Percentiles rank a stretch among this genome's conserved stretches.
These are phyloP conservation scores for Ophiostoma sp. DNA, from an alignment of 2,329 filamentous ascomycete genomes.

Conservation along the genomic window DNA sequence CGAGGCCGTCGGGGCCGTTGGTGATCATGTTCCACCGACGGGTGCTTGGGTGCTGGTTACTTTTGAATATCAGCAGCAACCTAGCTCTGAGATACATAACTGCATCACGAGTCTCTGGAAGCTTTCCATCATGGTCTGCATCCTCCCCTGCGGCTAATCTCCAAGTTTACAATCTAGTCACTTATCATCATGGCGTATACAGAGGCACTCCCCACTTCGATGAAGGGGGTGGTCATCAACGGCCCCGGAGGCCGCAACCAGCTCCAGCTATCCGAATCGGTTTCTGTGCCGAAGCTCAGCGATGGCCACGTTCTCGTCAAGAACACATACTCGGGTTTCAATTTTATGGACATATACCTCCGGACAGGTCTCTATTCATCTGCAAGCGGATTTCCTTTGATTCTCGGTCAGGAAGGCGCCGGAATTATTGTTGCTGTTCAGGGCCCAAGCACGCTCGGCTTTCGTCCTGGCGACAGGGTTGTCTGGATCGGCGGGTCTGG, in stretches of 20 bases:
- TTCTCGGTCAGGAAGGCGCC: background rate
- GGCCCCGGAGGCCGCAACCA: background rate
- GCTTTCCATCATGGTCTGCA: background rate
- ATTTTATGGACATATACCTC: conserved; percentile 1
- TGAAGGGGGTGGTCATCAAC: background rate
- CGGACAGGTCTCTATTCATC: background rate
- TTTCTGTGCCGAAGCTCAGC: background rate
- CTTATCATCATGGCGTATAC: background rate
- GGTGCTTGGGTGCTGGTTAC: background rate
- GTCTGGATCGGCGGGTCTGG: background rate
- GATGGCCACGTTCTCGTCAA: background rate
- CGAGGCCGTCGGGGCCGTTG: background rate
- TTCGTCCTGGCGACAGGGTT: background rate
- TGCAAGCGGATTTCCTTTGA: background rate
- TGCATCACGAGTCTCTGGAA: background rate
- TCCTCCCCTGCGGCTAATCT: background rate
- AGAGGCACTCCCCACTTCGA: background rate
- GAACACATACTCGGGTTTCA: background rate
- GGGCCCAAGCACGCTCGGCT: background rate
- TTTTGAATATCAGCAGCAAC: background rate
- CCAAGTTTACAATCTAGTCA: background rate
- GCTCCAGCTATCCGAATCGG: background rate
- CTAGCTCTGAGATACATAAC: background rate
- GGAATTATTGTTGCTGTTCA: background rate
- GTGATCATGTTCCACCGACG: background rate